phyloP scores from a whole-genome alignment of 139 green algal species.

The Mesotaenium endlicherianum region DNA sequence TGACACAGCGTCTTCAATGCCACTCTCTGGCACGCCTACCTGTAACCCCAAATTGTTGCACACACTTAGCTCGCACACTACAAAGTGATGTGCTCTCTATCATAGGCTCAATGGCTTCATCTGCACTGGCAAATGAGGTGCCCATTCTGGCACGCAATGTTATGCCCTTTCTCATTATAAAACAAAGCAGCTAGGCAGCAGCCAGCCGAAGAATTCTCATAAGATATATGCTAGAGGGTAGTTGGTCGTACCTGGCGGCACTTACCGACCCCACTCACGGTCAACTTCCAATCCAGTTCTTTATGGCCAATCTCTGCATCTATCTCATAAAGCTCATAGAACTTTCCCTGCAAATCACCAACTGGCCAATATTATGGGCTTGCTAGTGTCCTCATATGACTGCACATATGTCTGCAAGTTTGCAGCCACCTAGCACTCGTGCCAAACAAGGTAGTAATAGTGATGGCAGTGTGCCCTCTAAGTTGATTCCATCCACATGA shows the following conservation, averaged over 20 bases:
- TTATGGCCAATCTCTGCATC: conserved; percentile 88
- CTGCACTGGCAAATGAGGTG: background rate
- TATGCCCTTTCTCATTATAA: too few species aligned
- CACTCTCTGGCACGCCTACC: conserved; percentile 58
- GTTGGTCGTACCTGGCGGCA: conserved; percentile 61
- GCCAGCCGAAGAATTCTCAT: too few species aligned
- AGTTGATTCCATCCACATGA: background rate
- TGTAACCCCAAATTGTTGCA: conserved; percentile 40
- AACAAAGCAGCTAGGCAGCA: too few species aligned
- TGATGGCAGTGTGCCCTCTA: background rate
- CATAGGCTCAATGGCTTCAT: too few species aligned
- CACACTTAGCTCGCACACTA: too few species aligned
- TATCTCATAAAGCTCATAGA: conserved; percentile 99
- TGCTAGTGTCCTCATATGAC: background rate
- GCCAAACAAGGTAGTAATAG: background rate
- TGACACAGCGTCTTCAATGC: conserved; percentile 57
- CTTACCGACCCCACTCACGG: conserved; percentile 58
- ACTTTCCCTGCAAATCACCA: conserved; percentile 59
- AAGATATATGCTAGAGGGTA: too few species aligned
- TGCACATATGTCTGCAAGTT: background rate
- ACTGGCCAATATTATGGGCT: too few species aligned
- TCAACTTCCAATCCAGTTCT: conserved; percentile 68
- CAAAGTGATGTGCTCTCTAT: too few species aligned
- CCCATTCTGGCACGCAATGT: too few species aligned
- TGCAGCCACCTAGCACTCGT: background rate